phyloP scores from a whole-genome alignment of 2,329 filamentous ascomycete species.

The Metarhizium sp. region DNA sequence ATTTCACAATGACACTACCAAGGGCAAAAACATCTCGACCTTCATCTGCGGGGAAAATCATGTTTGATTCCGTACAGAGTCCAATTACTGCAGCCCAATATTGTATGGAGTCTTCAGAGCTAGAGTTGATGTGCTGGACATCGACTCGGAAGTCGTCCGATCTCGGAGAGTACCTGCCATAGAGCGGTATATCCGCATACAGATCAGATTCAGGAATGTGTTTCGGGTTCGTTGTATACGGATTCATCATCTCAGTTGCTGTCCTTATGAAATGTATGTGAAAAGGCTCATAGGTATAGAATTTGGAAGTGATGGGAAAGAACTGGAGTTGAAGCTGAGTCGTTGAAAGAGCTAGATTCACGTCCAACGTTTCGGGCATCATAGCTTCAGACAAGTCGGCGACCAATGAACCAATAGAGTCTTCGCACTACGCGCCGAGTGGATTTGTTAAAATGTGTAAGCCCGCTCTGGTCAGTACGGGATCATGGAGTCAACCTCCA shows the following conservation, averaged over 20 bases:
- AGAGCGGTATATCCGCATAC: constrained; percentile 10
- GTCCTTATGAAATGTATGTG: neutral
- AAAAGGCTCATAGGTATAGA: neutral
- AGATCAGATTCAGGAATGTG: constrained; percentile 9
- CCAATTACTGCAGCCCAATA: constrained; percentile 23
- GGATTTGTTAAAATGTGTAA: too few relatives aligned
- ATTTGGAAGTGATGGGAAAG: neutral
- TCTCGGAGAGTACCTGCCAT: constrained; percentile 10
- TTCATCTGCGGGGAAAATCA: constrained; percentile 23
- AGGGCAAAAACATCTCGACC: constrained; percentile 32
- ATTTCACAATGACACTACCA: constrained; percentile 30
- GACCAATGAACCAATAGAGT: too few relatives aligned
- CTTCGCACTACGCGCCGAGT: too few relatives aligned
- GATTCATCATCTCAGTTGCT: constrained; percentile 3
- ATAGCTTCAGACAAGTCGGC: too few relatives aligned
- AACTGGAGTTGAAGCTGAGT: too few relatives aligned
- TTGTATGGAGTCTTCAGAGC: constrained; percentile 12
- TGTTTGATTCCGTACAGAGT: constrained; percentile 16
- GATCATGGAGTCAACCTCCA: too few relatives aligned
- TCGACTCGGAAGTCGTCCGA: constrained; percentile 9
- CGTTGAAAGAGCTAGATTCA: too few relatives aligned
- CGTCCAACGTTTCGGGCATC: too few relatives aligned
- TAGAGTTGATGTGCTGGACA: constrained; percentile 14
- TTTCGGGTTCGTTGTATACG: constrained; percentile 8
- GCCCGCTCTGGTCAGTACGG: too few relatives aligned